Evolutionary conservation across 306 rosid genomes (phyloP).

Genomic region (Acacia acuminata): DNA sequence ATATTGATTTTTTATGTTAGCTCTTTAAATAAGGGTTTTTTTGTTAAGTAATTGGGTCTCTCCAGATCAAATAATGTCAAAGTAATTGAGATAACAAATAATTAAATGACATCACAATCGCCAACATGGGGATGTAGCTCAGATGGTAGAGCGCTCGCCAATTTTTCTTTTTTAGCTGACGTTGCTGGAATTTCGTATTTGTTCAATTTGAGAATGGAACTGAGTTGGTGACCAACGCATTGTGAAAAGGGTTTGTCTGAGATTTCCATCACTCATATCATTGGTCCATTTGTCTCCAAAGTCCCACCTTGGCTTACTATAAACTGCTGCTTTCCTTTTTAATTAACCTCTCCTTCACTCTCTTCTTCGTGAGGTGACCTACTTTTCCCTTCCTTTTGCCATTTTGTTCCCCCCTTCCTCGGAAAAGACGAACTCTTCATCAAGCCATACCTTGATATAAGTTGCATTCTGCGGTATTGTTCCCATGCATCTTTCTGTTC

Average conservation of each 20-base stretch:
- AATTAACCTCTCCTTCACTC: constrained; percentile 20
- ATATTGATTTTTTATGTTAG: too few relatives aligned
- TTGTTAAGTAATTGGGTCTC: too few relatives aligned
- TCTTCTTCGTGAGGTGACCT: constrained; percentile 38
- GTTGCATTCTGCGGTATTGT: constrained; percentile 5
- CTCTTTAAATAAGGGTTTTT: too few relatives aligned
- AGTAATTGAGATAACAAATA: too few relatives aligned
- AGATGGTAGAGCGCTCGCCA: constrained; percentile 74
- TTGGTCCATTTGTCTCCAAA: constrained; percentile 33
- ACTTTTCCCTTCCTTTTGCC: constrained; percentile 2
- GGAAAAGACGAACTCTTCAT: background rate
- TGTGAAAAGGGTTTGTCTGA: background rate
- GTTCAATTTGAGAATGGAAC: constrained; percentile 12
- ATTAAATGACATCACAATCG: too few relatives aligned
- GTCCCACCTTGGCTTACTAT: background rate
- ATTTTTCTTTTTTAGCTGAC: background rate
- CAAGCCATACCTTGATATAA: constrained; percentile 16
- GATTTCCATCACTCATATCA: background rate
- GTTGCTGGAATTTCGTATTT: background rate
- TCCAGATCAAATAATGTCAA: too few relatives aligned
- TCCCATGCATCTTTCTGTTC: constrained; percentile 14
- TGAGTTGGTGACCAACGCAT: constrained; percentile 45
- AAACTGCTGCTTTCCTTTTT: constrained; percentile 29
- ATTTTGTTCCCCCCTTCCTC: background rate
- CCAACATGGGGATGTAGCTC: constrained; percentile 63